A percentile compares a stretch with the other conserved stretches of the same genome.
Evolutionary conservation across 371 early-diverging fungal species (phyloP).

Genomic region (Cokeromyces recurvatus): DNA sequence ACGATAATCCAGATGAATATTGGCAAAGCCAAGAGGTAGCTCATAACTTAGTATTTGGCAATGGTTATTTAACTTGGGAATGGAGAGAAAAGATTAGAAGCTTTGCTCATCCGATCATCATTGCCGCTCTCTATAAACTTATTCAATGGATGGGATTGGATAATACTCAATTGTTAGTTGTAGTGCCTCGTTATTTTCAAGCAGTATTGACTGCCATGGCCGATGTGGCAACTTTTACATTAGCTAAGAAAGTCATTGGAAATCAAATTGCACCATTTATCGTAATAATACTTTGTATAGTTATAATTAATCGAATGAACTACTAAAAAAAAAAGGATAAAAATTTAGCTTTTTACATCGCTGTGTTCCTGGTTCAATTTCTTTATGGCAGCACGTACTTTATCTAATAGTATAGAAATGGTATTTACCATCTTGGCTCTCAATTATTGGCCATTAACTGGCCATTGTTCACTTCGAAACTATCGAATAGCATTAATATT

Average conservation of each 20-base stretch:
- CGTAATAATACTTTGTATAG: conserved; percentile 19
- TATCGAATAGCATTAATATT: conserved; percentile 52
- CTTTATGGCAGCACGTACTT: conserved; percentile 67
- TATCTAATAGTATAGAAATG: conserved; percentile 72
- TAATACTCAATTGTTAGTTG: conserved; percentile 48
- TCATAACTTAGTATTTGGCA: conserved; percentile 72
- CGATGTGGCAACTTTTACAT: conserved; percentile 70
- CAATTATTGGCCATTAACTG: conserved; percentile 67
- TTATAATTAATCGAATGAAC: background rate
- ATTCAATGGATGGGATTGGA: conserved; percentile 61
- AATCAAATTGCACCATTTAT: conserved; percentile 34
- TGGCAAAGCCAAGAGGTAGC: conserved; percentile 91
- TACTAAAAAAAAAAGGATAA: too few relatives aligned
- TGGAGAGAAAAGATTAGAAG: conserved; percentile 77
- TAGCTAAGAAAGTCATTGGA: conserved; percentile 50
- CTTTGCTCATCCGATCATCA: conserved; percentile 72
- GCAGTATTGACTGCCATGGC: conserved; percentile 65
- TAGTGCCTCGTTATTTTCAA: conserved; percentile 71
- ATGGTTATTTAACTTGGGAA: conserved; percentile 92
- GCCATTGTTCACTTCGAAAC: conserved; percentile 11
- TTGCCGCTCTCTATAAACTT: conserved; percentile 66
- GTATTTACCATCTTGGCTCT: conserved; percentile 61
- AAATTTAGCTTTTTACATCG: conserved; percentile 62
- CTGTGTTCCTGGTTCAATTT: conserved; percentile 81
- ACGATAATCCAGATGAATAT: conserved; percentile 86